Conservation (phyloP, 305 asterid genomes). For the Euphrasia arctica region DNA sequence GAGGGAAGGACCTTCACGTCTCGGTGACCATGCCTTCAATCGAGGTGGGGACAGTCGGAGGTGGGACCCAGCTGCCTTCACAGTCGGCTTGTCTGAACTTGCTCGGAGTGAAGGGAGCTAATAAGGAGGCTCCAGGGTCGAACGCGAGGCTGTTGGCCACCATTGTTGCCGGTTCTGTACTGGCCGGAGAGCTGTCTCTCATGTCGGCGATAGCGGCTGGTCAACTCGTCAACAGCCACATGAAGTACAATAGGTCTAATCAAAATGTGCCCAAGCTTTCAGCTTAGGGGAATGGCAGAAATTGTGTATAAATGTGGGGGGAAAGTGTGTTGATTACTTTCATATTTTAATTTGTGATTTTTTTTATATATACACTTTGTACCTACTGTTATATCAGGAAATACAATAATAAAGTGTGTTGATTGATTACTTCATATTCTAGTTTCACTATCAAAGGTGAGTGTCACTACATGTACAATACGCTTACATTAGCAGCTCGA, state of each 20-base stretch:
- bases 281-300: conserved; percentile 7
- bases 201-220: background rate
- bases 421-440: background rate
- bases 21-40: background rate
- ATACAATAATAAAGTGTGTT: no score
- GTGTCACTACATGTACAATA: background rate
- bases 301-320: conserved; percentile 10
- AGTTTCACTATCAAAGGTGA: background rate
- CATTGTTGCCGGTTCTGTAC: background rate
- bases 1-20: background rate
- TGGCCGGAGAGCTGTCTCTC: conserved; percentile 1
- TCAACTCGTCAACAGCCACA: conserved; percentile 15
- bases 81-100: background rate
- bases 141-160: background rate
- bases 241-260: conserved; percentile 48
- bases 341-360: conserved; percentile 15
- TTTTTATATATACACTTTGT: conserved; percentile 15
- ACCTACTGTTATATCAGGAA: background rate
- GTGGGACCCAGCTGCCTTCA: conserved; percentile 1
- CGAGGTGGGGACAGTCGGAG: background rate
- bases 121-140: background rate
- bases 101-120: conserved; percentile 3
- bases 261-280: conserved; percentile 30
- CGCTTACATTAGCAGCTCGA: background rate
- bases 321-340: background rate